Base-by-base conservation (phyloP, 192 early-diverging fungal genomes). In the Entomortierella parvispora region DNA sequence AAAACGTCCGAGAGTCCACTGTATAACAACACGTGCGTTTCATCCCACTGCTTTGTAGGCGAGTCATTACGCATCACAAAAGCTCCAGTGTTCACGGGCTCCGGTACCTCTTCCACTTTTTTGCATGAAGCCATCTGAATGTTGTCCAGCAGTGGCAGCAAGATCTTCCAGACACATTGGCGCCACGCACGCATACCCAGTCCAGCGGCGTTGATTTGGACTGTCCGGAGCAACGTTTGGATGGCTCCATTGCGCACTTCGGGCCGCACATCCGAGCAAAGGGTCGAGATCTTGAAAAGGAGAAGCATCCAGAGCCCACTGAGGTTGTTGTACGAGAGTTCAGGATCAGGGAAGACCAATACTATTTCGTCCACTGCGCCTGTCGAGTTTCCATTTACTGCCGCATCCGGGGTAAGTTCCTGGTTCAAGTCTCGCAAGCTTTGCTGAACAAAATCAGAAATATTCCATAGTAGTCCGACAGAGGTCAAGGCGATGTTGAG, bases 401-500 rank as follows among this genome's bases (percentile, higher is more conserved):
- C 29, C 42, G 8, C 32, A 15, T 28, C 12, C 22, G 46, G 18
- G 2, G 29, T 28, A 20, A 40, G 45, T 31, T 47, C 37, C 32
- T 22, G 12, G 17, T 47, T 68, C 44, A 90, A 26, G 25, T 87
- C 83, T 49, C 89, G 82, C n/a, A 90, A 69, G 58, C 88, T 89
- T 1, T 88, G 92, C 28, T 95, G 87, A 54, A 99, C 86, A 68
- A 89, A 95, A 80, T 98, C 96, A 45, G 93, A 91, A 32, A 99
- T 83, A 46, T 92, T 93, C 97, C 97, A 99, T 12, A 95, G 80
- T 54, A 98, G 82, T 2, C 96, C 94, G 34, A 97, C 87, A 5
- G 96, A 92, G 0, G 98, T 97, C 37, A 99, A 80, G 50, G 93
- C 90, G 45, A 99, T 97, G 75, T 99, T 99, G 44, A 98, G 79